phyloP scores from a whole-genome alignment of 164 flowering plant species.

The Nymphaea colorata region DNA sequence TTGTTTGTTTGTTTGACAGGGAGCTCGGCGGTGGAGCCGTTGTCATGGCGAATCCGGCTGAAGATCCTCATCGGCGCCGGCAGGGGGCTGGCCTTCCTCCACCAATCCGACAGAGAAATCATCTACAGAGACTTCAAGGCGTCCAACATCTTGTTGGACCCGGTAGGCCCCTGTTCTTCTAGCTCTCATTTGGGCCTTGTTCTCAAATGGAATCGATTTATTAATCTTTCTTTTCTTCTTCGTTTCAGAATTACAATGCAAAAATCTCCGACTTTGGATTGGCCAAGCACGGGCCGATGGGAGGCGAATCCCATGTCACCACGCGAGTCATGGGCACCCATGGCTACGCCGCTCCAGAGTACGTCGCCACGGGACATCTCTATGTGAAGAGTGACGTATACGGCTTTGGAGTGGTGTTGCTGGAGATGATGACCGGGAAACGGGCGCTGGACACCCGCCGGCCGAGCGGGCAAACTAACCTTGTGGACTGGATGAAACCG shows the following conservation, averaged over 20 bases:
- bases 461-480: slow-evolving; percentile 43
- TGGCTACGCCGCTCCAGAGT: slow-evolving; percentile 96
- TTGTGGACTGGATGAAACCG: slow-evolving; percentile 79
- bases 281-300: slow-evolving; percentile 72
- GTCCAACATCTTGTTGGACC: slow-evolving; percentile 76
- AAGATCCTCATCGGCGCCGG: slow-evolving; percentile 78
- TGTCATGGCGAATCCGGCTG: slow-evolving; percentile 63
- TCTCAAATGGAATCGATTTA: background rate
- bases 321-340: slow-evolving; percentile 82
- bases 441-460: slow-evolving; percentile 62
- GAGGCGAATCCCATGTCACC: slow-evolving; percentile 68
- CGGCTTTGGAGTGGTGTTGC: slow-evolving; percentile 77
- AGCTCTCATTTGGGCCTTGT: background rate
- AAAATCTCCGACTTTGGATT: slow-evolving; percentile 88
- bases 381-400: slow-evolving; percentile 86
- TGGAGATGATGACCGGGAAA: slow-evolving; percentile 64
- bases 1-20: slow-evolving; percentile 27
- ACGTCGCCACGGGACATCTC: slow-evolving; percentile 85
- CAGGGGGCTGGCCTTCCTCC: slow-evolving; percentile 69
- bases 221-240: background rate
- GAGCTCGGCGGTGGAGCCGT: slow-evolving; percentile 51
- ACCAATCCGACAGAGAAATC: slow-evolving; percentile 54
- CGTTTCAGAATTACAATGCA: slow-evolving; percentile 52
- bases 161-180: slow-evolving; percentile 24
- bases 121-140: slow-evolving; percentile 87